Base-by-base conservation (phyloP, 768 basidiomycete genomes). In the Suillus lakei region DNA sequence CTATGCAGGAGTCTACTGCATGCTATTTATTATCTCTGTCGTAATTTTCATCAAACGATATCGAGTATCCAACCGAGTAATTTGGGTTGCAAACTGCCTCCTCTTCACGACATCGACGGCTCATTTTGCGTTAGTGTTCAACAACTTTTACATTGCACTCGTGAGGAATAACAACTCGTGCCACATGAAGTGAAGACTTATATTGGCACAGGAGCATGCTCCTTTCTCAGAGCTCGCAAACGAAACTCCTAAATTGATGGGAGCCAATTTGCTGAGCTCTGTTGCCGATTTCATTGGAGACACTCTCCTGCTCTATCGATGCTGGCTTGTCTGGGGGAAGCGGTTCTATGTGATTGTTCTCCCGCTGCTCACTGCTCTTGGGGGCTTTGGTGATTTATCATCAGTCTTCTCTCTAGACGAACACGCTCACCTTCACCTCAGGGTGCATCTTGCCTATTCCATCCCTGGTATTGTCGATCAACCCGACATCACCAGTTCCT, bases 271-370 rank as follows among this genome's bases (percentile, higher is more conserved):
- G 12, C 46, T 76, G 58, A 68, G 74, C 34, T 70, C 71, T 12
- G 15, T 74, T 23, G 46, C 64, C 12, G 69, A 76, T 43, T 66
- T 74, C 30, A 5, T 69, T 26, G 73, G 73, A 2, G 65, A 73
- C 64, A 15, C 67, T 26, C 65, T 76, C 38, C 66, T 77, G n/a
- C 60, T 73, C 51, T 78, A 78, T 64, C 79, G 79, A 38, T 77
- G 74, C 61, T 80, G 73, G 70, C 41, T 74, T 32, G 69, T 80
- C 30, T 80, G 77, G 77, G 69, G 67, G 1, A 69, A 62, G 28
- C 72, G 68, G 51, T 70, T 69, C 43, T 74, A 68, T 66, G 60
- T 79, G 26, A 66, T 76, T 28, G 39, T 75, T 43, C 60, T 80
- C 6, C 78, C 78, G 6, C 51, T 69, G 41, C 60, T 78, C 28